Percentiles rank a stretch among this genome's conserved stretches.
These are phyloP conservation scores for Setaria viridis DNA, from an alignment of 202 grass and related monocot species.

Conservation along the genomic window DNA sequence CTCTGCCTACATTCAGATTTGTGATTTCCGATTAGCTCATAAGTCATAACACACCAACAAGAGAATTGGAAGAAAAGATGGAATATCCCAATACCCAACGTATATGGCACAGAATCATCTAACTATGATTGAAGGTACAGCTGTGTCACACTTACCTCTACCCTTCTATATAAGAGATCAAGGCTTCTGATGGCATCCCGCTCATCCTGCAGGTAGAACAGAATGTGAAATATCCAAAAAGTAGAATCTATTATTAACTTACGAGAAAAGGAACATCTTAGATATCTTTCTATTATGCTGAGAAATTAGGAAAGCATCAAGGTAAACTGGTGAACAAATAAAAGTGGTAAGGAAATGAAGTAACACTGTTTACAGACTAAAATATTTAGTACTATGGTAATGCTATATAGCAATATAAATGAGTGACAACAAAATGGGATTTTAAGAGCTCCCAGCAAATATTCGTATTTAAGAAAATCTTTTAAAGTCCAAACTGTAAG, in stretches of 20 bases:
- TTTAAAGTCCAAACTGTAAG: constrained; percentile 36
- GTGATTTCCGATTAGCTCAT: constrained; percentile 37
- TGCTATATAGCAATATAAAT: constrained; percentile 5
- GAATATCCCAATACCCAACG: constrained; percentile 21
- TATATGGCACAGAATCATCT: constrained; percentile 19
- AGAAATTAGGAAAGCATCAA: constrained; percentile 21
- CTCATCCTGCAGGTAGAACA: constrained; percentile 68
- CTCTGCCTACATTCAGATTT: constrained; percentile 66
- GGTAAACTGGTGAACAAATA: not conserved
- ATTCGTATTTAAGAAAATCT: constrained; percentile 1
- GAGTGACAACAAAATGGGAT: constrained; percentile 4
- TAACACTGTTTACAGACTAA: constrained; percentile 18
- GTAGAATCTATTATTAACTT: constrained; percentile 34
- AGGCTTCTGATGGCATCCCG: constrained; percentile 90
- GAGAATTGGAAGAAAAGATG: constrained; percentile 4
- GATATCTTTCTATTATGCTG: constrained; percentile 19
- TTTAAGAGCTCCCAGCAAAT: constrained; percentile 2
- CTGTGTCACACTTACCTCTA: constrained; percentile 61
- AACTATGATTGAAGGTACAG: not conserved
- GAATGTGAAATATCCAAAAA: constrained; percentile 30
- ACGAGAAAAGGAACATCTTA: constrained; percentile 26
- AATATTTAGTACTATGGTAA: not conserved
- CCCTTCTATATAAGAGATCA: constrained; percentile 88
- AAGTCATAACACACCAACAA: constrained; percentile 20
- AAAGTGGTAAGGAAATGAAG: not conserved